Conservation (phyloP, 768 basidiomycete species). For the Aureoboletus auriporus region DNA sequence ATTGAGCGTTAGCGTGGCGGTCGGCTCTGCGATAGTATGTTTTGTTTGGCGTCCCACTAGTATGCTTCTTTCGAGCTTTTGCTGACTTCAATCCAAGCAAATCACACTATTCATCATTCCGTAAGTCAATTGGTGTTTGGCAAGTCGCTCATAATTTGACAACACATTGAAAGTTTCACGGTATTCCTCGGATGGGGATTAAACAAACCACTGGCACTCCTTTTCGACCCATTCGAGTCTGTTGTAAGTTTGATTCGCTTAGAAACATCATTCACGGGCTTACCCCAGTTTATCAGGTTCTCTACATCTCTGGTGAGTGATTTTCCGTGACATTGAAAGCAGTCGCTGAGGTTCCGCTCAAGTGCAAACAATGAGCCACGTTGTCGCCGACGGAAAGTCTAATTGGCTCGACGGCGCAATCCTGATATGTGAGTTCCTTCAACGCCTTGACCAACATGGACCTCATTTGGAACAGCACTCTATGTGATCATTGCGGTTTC, state of each 20-base stretch:
- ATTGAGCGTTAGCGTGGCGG: slow-evolving; percentile 79
- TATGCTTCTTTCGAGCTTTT: neutral
- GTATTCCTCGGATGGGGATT: slow-evolving; percentile 77
- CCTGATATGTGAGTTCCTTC: slow-evolving; percentile 54
- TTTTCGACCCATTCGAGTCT: slow-evolving; percentile 90
- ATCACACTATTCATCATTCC: slow-evolving; percentile 84
- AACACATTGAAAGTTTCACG: slow-evolving; percentile 49
- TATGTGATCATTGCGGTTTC: slow-evolving; percentile 69
- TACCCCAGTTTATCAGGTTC: slow-evolving; percentile 21
- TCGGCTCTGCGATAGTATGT: slow-evolving; percentile 72
- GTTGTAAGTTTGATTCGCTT: slow-evolving; percentile 39
- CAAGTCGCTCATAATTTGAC: neutral
- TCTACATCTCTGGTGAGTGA: slow-evolving; percentile 34
- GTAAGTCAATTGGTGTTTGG: slow-evolving; percentile 34
- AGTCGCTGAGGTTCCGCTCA: slow-evolving; percentile 6
- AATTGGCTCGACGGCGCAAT: slow-evolving; percentile 83
- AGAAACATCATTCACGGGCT: slow-evolving; percentile 1
- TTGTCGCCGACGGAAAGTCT: slow-evolving; percentile 75
- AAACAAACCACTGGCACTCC: slow-evolving; percentile 71
- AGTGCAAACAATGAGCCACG: slow-evolving; percentile 84
- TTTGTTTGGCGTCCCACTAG: neutral
- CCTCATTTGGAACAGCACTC: slow-evolving; percentile 39
- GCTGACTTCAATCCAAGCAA: slow-evolving; percentile 45
- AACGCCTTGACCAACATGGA: too few species aligned
- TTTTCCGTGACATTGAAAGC: slow-evolving; percentile 32